Evolutionary conservation across 179 eudicot species (phyloP), one percentile per base, ranked within the genome.

Genomic region (Amaranthus tricolor): DNA sequence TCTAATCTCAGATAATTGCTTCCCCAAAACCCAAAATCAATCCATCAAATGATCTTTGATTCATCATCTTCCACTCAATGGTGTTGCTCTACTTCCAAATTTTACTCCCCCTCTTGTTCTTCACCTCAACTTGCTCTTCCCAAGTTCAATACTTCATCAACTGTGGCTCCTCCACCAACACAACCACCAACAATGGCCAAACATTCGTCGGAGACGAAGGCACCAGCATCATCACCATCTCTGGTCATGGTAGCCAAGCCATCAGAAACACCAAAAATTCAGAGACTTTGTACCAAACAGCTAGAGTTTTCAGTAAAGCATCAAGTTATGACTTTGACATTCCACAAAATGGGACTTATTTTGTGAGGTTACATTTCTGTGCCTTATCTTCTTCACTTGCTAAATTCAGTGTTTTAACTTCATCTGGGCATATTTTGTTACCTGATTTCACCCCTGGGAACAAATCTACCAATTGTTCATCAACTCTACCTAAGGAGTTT

Each of bases 281-380:
- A n/a, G 55, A 19, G 5, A 62, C 68, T 31, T 62, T 81, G 9
- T 81, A 71, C 64, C 57, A 66, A 62, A 79, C 84, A 45, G 88
- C 86, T 6, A 74, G 86, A 71, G 66, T 81, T 74, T 76, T 85
- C 75, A 53, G 16, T 5, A 63, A 65, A 16, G 20, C 73, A 19
- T 76, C 86, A 45, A 52, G 16, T 1, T 85, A 83, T 69, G 73
- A 63, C 56, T 87, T 87, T 69, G 1, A 74, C 9, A 72, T 82
- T 74, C 63, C 66, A 54, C 50, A 74, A 56, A 68, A 45, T 8
- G 88, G 86, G 8, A 68, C 70, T 43, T 80, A 83, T 21, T 79
- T 82, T 75, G 50, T 87, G 67, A 86, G 90, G n/a, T 67, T 85
- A 53, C 81, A 87, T 74, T 87, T 83, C 77, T 77, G 68, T 50